Conservation (phyloP, 768 basidiomycete species). For the Trametes elegans region DNA sequence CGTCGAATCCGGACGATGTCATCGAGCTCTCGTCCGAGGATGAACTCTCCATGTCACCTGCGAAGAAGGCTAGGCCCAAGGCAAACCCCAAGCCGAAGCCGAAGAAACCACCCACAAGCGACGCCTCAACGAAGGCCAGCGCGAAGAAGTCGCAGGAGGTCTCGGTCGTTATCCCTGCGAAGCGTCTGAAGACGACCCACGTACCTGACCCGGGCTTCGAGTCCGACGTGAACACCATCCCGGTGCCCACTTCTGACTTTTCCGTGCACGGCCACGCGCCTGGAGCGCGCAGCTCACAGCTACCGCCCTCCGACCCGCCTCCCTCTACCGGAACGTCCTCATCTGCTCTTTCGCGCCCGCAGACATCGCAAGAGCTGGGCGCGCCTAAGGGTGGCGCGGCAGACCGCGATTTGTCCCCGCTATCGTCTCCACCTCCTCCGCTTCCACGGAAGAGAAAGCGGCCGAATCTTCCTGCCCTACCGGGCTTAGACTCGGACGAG, state of each 20-base stretch:
- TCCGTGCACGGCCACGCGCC: not conserved
- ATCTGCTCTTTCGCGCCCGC: not conserved
- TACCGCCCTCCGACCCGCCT: constrained; percentile 29
- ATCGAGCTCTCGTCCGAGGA: constrained; percentile 33
- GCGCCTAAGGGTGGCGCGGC: not conserved
- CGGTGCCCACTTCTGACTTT: constrained; percentile 23
- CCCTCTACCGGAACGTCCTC: constrained; percentile 14
- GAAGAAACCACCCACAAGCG: no score
- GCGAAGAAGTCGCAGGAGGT: not conserved
- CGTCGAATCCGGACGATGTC: constrained; percentile 12
- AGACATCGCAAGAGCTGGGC: constrained; percentile 1
- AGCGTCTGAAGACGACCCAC: constrained; percentile 15
- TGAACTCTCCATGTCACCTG: constrained; percentile 24
- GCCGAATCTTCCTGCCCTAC: not conserved
- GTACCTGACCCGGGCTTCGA: constrained; percentile 9
- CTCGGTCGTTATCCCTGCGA: not conserved
- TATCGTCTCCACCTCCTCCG: constrained; percentile 16
- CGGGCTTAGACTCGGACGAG: not conserved
- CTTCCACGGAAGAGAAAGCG: constrained; percentile 22
- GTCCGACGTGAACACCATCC: constrained; percentile 24
- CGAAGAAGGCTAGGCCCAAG: constrained; percentile 2
- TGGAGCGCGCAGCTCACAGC: constrained; percentile 17
- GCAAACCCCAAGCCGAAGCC: constrained; percentile 15
- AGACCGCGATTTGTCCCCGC: not conserved
- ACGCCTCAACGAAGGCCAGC: not conserved